A percentile compares a stretch with the other conserved stretches of the same genome.
Conservation (phyloP, 805 yeast genomes). For the Myxozyma kluyveri region DNA sequence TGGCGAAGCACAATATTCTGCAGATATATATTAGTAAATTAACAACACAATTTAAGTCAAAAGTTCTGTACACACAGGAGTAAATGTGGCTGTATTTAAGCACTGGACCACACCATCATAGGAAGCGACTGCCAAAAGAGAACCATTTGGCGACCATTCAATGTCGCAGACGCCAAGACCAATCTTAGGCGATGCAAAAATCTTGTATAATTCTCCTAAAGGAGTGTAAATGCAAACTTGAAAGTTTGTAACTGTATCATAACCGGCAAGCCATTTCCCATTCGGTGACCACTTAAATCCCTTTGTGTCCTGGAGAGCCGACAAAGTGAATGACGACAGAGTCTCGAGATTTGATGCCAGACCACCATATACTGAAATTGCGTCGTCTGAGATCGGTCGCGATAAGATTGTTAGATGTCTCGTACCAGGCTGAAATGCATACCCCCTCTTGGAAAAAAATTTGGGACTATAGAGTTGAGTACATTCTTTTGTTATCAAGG, state of each 20-base stretch:
- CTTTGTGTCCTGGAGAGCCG: slow-evolving; percentile 15
- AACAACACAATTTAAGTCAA: background rate
- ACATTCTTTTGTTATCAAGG: slow-evolving; percentile 11
- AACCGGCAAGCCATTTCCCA: slow-evolving; percentile 28
- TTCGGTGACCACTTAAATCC: slow-evolving; percentile 28
- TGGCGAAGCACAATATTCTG: slow-evolving; percentile 17
- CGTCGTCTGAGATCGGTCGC: slow-evolving; percentile 25
- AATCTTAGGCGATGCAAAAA: slow-evolving; percentile 10
- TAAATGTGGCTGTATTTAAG: slow-evolving; percentile 24
- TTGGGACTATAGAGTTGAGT: slow-evolving; percentile 21
- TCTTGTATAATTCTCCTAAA: slow-evolving; percentile 17
- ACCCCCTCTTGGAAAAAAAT: slow-evolving; percentile 11
- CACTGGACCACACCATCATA: slow-evolving; percentile 24
- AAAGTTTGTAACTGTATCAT: slow-evolving; percentile 15
- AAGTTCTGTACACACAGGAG: slow-evolving; percentile 17
- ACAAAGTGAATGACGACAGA: slow-evolving; percentile 6
- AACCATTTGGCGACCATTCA: slow-evolving; percentile 26
- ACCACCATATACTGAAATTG: slow-evolving; percentile 20
- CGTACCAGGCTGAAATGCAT: slow-evolving; percentile 21
- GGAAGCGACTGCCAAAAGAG: slow-evolving; percentile 21
- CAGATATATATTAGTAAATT: background rate
- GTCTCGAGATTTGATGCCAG: background rate
- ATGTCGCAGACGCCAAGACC: slow-evolving; percentile 19
- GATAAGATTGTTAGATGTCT: slow-evolving; percentile 23
- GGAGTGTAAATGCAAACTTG: slow-evolving; percentile 24